Percentiles rank a stretch among this genome's conserved stretches.
These are phyloP conservation scores for Rhizopogon sp. DNA, from an alignment of 768 basidiomycete genomes.

Conservation along the genomic window DNA sequence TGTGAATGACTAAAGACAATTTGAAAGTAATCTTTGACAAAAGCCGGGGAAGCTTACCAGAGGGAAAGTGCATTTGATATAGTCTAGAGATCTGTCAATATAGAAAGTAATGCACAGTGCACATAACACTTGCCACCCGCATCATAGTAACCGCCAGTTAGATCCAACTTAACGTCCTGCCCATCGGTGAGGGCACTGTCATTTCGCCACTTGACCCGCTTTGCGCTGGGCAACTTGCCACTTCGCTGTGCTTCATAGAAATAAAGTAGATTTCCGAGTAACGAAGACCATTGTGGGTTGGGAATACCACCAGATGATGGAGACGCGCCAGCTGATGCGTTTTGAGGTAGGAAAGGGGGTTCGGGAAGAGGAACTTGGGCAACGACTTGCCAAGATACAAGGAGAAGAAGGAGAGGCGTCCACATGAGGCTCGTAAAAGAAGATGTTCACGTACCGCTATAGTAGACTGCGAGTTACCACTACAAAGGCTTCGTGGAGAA, in stretches of 20 bases:
- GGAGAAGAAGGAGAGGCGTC: conserved; percentile 9
- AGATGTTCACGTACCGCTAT: background rate
- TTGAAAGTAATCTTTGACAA: background rate
- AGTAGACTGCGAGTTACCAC: background rate
- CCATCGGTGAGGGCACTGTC: conserved; percentile 77
- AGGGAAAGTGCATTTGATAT: conserved; percentile 84
- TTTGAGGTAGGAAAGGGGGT: conserved; percentile 61
- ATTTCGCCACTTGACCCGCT: conserved; percentile 86
- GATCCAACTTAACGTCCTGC: conserved; percentile 62
- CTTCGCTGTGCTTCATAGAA: conserved; percentile 93
- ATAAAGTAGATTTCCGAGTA: conserved; percentile 77
- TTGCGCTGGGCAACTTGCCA: conserved; percentile 60
- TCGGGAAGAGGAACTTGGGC: conserved; percentile 63
- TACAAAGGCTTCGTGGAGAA: background rate
- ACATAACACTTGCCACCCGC: conserved; percentile 62
- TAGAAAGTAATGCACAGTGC: background rate
- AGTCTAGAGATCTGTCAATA: conserved; percentile 44
- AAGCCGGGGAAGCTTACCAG: conserved; percentile 42
- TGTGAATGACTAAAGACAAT: conserved; percentile 56
- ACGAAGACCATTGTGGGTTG: conserved; percentile 76
- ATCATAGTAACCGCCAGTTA: conserved; percentile 89
- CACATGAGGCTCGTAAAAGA: conserved; percentile 14
- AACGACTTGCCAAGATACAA: conserved; percentile 22
- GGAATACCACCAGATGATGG: conserved; percentile 41
- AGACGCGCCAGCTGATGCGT: conserved; percentile 49